Conservation (phyloP, 1,284 basidiomycete genomes). For the Boletus calvinii region DNA sequence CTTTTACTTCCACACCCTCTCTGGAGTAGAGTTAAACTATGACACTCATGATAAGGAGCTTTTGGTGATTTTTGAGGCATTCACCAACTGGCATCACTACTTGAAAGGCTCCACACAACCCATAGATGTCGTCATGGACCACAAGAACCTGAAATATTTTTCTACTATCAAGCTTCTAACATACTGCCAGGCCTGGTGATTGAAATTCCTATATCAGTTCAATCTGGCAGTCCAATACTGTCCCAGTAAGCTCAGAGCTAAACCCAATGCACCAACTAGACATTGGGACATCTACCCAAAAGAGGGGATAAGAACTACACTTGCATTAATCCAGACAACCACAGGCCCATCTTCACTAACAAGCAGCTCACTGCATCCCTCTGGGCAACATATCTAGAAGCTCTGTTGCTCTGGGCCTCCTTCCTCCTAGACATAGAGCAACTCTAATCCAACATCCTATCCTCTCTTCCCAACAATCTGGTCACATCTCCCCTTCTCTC, state of each 20-base stretch:
- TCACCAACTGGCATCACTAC: background rate
- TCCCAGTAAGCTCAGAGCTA: background rate
- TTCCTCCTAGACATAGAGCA: background rate
- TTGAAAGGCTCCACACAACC: background rate
- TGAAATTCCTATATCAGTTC: background rate
- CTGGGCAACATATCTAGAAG: background rate
- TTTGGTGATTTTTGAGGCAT: background rate
- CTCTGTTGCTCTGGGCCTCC: background rate
- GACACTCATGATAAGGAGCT: background rate
- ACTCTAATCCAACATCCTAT: slow-evolving; percentile 1
- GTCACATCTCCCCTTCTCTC: slow-evolving; percentile 1
- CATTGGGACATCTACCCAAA: background rate
- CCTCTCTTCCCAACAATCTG: background rate
- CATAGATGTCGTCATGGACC: too few relatives aligned
- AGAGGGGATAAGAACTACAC: background rate
- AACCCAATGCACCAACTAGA: background rate
- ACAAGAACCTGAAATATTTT: too few relatives aligned
- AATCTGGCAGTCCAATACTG: background rate
- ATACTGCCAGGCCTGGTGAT: background rate
- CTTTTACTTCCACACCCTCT: background rate
- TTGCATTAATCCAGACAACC: background rate
- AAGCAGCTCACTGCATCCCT: background rate
- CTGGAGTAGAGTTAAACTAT: background rate
- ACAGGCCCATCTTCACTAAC: background rate
- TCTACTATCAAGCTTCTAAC: background rate